Evolutionary conservation across 164 flowering plant species (phyloP).

Genomic region (Umbilicus rupestris): DNA sequence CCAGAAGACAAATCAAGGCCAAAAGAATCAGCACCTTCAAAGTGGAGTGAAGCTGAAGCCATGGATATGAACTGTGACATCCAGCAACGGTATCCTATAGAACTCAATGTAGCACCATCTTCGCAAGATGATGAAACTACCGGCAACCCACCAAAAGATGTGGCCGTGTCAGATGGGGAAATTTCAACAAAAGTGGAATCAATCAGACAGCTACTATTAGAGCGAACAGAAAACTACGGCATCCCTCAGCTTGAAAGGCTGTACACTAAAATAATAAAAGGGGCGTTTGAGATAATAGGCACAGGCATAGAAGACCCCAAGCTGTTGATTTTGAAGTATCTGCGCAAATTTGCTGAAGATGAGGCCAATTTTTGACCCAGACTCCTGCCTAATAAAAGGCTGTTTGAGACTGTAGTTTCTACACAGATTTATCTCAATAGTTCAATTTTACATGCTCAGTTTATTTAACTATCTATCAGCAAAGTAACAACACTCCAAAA

Average conservation of each 20-base stretch:
- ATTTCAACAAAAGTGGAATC: conserved; percentile 35
- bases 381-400: not conserved
- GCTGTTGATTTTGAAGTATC: conserved; percentile 42
- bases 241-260: conserved; percentile 92
- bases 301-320: conserved; percentile 25
- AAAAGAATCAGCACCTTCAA: conserved; percentile 20
- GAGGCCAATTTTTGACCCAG: conserved; percentile 43
- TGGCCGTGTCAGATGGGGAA: conserved; percentile 41
- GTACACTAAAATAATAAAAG: conserved; percentile 61
- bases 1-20: conserved; percentile 37
- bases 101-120: conserved; percentile 10
- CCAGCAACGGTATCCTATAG: conserved; percentile 18
- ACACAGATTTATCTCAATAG: not conserved
- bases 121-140: conserved; percentile 19
- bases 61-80: conserved; percentile 19
- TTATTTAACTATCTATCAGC: no score
- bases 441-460: not conserved
- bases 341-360: conserved; percentile 50
- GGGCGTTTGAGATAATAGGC: conserved; percentile 41
- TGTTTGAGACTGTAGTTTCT: not conserved
- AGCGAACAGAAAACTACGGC: conserved; percentile 42
- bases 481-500: not conserved
- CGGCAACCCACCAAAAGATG: conserved; percentile 22
- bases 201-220: conserved; percentile 47
- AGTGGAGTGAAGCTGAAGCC: conserved; percentile 26